Evolutionary conservation across 331 rosid genomes (phyloP).

Genomic region (Stylosanthes scabra): DNA sequence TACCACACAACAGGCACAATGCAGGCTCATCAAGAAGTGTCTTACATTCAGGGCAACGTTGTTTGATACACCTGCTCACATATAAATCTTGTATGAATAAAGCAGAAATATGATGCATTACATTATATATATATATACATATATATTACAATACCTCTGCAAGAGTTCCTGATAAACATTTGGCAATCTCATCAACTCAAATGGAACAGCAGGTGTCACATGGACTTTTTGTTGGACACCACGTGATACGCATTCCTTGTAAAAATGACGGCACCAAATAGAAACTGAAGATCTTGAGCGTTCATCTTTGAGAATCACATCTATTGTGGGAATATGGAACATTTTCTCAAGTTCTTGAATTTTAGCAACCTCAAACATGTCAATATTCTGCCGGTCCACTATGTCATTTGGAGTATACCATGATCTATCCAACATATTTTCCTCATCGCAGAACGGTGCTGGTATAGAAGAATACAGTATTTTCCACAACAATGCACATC

Average conservation of each 20-base stretch:
- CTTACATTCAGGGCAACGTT: slow-evolving; percentile 77
- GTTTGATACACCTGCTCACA: slow-evolving; percentile 75
- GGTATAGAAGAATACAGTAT: slow-evolving; percentile 65
- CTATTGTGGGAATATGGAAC: slow-evolving; percentile 82
- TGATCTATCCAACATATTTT: slow-evolving; percentile 54
- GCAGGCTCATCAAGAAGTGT: slow-evolving; percentile 79
- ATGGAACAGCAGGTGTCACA: slow-evolving; percentile 83
- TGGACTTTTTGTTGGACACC: slow-evolving; percentile 51
- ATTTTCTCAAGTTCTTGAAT: slow-evolving; percentile 75
- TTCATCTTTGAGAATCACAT: slow-evolving; percentile 74
- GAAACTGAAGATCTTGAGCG: slow-evolving; percentile 59
- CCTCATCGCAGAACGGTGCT: slow-evolving; percentile 71
- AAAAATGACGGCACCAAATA: slow-evolving; percentile 78
- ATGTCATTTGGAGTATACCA: slow-evolving; percentile 52
- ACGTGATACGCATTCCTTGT: slow-evolving; percentile 58
- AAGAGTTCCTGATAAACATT: slow-evolving; percentile 85
- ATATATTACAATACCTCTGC: slow-evolving; percentile 71
- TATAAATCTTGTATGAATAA: slow-evolving; percentile 20
- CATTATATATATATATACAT: background rate
- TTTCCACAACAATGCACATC: slow-evolving; percentile 86
- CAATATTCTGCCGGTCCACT: slow-evolving; percentile 52
- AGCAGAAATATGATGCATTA: background rate
- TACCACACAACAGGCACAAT: slow-evolving; percentile 91
- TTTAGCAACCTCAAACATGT: slow-evolving; percentile 60
- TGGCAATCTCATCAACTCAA: slow-evolving; percentile 86